phyloP scores from a whole-genome alignment of 164 flowering plant species.

The Nymphaea colorata region DNA sequence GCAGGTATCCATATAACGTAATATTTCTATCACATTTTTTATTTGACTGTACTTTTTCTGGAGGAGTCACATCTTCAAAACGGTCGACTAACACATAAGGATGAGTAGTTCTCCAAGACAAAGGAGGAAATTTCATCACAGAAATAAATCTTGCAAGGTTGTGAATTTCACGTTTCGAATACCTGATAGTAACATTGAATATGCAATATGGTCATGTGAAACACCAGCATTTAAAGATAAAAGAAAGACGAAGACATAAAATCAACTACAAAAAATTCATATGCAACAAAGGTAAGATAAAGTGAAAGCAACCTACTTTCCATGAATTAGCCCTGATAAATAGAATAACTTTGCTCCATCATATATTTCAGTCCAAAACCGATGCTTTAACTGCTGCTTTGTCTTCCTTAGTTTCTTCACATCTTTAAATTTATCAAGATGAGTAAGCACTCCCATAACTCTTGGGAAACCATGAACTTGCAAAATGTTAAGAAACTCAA shows the following conservation, averaged over 20 bases:
- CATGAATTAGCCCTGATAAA: slow-evolving; percentile 88
- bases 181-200: slow-evolving; percentile 29
- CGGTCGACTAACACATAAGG: slow-evolving; percentile 92
- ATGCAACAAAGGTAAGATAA: background rate
- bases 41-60: slow-evolving; percentile 48
- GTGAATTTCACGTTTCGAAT: slow-evolving; percentile 75
- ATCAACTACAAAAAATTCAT: background rate
- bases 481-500: slow-evolving; percentile 92
- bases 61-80: slow-evolving; percentile 95
- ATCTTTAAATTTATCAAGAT: slow-evolving; percentile 90
- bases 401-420: slow-evolving; percentile 79
- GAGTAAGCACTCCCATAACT: slow-evolving; percentile 97
- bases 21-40: slow-evolving; percentile 82
- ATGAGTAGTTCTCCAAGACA: slow-evolving; percentile 82
- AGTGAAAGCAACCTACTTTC: slow-evolving; percentile 48
- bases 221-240: too few species aligned
- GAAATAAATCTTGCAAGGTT: slow-evolving; percentile 94
- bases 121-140: slow-evolving; percentile 80
- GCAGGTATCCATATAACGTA: slow-evolving; percentile 81
- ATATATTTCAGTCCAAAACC: slow-evolving; percentile 93
- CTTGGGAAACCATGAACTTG: slow-evolving; percentile 93
- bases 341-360: slow-evolving; percentile 94
- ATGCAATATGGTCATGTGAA: too few species aligned
- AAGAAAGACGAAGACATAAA: too few species aligned
- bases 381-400: slow-evolving; percentile 88